Percentiles rank a stretch among this genome's conserved stretches.
phyloP scores from a whole-genome alignment of 1,139 yeast species.

The Nadsonia commutata region DNA sequence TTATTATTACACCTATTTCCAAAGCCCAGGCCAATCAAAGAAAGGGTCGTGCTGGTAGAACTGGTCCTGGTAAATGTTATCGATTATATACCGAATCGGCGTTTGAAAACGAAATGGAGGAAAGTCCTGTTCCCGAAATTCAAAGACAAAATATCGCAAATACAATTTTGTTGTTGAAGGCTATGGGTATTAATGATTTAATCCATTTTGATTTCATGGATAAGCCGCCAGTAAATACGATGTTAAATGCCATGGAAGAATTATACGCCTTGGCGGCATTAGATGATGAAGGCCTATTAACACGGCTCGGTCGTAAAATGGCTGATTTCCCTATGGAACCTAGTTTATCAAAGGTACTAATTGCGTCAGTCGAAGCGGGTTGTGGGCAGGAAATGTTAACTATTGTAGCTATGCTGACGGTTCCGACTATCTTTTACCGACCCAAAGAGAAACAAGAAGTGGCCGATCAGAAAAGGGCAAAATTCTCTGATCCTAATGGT shows the following conservation, averaged over 20 bases:
- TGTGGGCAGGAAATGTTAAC: constrained; percentile 77
- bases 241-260: constrained; percentile 71
- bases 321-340: constrained; percentile 97
- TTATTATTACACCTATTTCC: constrained; percentile 59
- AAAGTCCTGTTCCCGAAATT: constrained; percentile 81
- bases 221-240: constrained; percentile 68
- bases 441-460: constrained; percentile 54
- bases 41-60: constrained; percentile 77
- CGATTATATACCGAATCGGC: constrained; percentile 60
- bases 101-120: constrained; percentile 60
- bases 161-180: constrained; percentile 78
- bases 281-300: constrained; percentile 63
- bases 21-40: constrained; percentile 77
- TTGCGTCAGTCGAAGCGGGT: constrained; percentile 54
- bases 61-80: constrained; percentile 74
- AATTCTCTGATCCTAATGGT: constrained; percentile 66
- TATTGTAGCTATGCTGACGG: constrained; percentile 84
- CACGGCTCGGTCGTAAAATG: constrained; percentile 66
- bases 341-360: constrained; percentile 64
- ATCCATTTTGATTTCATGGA: constrained; percentile 84
- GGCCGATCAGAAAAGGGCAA: constrained; percentile 66
- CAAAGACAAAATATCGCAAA: constrained; percentile 79
- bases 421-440: constrained; percentile 70
- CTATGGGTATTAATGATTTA: constrained; percentile 84
- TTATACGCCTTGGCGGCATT: constrained; percentile 70